Percentiles rank a stretch among this genome's conserved stretches.
Conservation (phyloP, 2,329 filamentous ascomycete genomes). For the Fusarium concolor region DNA sequence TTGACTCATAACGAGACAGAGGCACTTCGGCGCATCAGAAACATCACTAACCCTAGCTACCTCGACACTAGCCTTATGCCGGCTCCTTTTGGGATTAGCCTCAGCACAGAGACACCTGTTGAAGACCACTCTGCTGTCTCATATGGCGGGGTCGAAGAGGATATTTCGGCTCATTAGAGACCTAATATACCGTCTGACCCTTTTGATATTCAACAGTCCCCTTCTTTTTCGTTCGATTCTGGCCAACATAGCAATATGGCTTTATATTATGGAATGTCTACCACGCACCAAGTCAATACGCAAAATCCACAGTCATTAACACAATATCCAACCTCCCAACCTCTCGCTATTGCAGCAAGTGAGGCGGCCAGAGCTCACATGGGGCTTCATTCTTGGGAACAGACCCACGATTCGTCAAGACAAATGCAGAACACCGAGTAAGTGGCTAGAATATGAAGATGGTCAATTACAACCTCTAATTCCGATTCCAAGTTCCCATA, state of each 20-base stretch:
- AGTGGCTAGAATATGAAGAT: no score
- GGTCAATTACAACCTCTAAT: neutral
- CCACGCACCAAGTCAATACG: neutral
- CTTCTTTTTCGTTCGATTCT: neutral
- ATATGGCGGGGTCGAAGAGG: neutral
- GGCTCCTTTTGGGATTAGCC: no score
- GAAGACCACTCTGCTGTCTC: neutral
- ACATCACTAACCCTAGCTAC: neutral
- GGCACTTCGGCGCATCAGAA: neutral
- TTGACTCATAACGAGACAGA: neutral
- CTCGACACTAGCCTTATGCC: neutral
- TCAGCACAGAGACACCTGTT: neutral
- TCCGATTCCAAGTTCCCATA: neutral
- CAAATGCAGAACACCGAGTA: neutral
- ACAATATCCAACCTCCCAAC: neutral
- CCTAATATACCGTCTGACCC: neutral
- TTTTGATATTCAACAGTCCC: neutral
- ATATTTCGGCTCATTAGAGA: constrained; percentile 1
- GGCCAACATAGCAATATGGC: neutral
- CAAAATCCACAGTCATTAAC: neutral
- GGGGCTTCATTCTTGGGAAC: neutral
- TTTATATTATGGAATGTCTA: neutral
- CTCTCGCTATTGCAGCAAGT: neutral
- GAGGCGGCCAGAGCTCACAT: neutral
- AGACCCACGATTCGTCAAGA: neutral